Evolutionary conservation across 305 asterid genomes (phyloP).

Genomic region (Solanum hybrid): DNA sequence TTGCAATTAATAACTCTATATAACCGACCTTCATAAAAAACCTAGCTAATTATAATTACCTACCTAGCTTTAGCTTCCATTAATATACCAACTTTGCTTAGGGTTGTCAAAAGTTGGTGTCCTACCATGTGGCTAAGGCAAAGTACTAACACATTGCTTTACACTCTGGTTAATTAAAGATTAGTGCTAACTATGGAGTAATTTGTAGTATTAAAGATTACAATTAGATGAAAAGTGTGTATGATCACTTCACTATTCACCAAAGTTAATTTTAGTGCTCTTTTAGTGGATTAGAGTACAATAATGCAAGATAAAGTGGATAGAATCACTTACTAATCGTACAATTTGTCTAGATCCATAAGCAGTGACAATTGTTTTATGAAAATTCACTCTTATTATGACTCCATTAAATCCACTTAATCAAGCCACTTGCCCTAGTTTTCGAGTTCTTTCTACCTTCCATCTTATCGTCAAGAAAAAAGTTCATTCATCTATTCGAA

Average conservation of each 20-base stretch:
- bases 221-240: not conserved
- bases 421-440: not conserved
- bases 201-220: not conserved
- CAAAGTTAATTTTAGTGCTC: not conserved
- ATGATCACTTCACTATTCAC: not conserved
- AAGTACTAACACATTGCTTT: not conserved
- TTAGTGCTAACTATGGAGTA: constrained; percentile 3
- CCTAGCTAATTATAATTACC: constrained; percentile 9
- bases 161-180: not conserved
- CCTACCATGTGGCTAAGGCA: constrained; percentile 6
- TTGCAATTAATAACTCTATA: not conserved
- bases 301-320: not conserved
- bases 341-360: not conserved
- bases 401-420: not conserved
- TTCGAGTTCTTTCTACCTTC: not conserved
- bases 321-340: not conserved
- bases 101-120: constrained; percentile 5
- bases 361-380: not conserved
- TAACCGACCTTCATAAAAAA: not conserved
- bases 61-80: constrained; percentile 4
- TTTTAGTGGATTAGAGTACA: not conserved
- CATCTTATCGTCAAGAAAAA: not conserved
- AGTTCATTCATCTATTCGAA: not conserved
- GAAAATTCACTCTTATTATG: not conserved
- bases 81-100: not conserved